Percentiles rank a stretch among this genome's conserved stretches.
Evolutionary conservation across 495 filamentous ascomycete genomes (phyloP).

Genomic region (Tuber umbilicatum): DNA sequence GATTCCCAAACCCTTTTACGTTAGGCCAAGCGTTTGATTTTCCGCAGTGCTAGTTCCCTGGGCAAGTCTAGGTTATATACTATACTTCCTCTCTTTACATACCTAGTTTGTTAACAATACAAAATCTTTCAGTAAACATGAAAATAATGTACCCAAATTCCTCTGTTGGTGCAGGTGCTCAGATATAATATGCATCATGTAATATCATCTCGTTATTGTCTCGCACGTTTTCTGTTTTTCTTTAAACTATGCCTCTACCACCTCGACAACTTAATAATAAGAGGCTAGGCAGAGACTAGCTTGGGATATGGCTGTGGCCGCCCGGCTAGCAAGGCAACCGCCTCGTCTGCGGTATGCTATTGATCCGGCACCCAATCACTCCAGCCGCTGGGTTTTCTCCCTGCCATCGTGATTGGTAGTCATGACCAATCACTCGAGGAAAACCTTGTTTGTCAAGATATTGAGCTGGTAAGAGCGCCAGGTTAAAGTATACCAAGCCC

Average conservation of each 20-base stretch:
- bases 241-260: not conserved
- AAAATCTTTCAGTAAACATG: not conserved
- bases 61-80: not conserved
- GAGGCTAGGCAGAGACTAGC: not conserved
- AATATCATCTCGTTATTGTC: not conserved
- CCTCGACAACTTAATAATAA: not conserved
- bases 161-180: not conserved
- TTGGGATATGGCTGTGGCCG: not conserved
- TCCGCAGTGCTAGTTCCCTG: not conserved
- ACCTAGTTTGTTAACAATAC: not conserved
- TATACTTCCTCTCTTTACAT: not conserved
- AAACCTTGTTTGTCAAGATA: not conserved
- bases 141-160: not conserved
- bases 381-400: not conserved
- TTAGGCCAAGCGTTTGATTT: not conserved
- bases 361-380: not conserved
- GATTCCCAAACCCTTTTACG: not conserved
- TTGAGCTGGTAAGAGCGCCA: not conserved
- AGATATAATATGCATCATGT: not conserved
- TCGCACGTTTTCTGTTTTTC: not conserved
- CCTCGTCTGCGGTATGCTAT: not conserved
- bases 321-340: not conserved
- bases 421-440: not conserved
- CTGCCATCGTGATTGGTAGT: not conserved
- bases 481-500: not conserved